Base-by-base conservation (phyloP, 2,329 filamentous ascomycete species). In the Lojkania enalia region DNA sequence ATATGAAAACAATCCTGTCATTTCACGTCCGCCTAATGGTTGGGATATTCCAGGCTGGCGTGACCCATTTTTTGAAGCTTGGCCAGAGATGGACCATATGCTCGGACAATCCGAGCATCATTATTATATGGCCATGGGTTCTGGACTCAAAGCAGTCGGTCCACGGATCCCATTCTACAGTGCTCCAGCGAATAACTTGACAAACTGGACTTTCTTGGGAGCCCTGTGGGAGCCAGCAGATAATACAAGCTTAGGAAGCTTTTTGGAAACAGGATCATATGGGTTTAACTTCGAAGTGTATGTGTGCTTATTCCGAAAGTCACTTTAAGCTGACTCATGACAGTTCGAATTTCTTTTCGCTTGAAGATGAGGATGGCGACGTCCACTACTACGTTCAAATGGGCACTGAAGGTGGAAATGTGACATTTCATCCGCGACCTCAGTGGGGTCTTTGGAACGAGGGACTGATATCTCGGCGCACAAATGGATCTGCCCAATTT, bases 371-470 rank as follows among this genome's bases (percentile, higher is more conserved):
- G 25, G 69, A 72, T 44, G 72, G 72, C 5, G 63, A 71, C 20
- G 53, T 71, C 5, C 74, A 76, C 48, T 76, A 72, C 60, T 76
- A 72, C 48, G 61, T 67, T 19, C 67, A 73, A 40, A 73, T 73
- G 63, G 69, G 69, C 15, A 63, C 70, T 1, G 73, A 76, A 46
- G 73, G 73, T 20, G 72, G 71, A 16, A 75, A 76, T 42, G 61
- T 72, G 12, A 70, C 69, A 0, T 74, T 72, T 58, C 64, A 69
- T 25, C 57, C 61, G 20, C 66, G 66, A 27, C 46, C 56, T 11
- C 71, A 74, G 42, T 75, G 71, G 73, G 67, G 72, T 14, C 61
- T 77, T 1, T 76, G 73, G 70, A 74, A 74, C 35, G 73, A 75
- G 47, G 74, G 74, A 13, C 57, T 61, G 5, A 60, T 75, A 7